Conservation (phyloP, 2,329 filamentous ascomycete species). For the Stagonosporopsis vannaccii region DNA sequence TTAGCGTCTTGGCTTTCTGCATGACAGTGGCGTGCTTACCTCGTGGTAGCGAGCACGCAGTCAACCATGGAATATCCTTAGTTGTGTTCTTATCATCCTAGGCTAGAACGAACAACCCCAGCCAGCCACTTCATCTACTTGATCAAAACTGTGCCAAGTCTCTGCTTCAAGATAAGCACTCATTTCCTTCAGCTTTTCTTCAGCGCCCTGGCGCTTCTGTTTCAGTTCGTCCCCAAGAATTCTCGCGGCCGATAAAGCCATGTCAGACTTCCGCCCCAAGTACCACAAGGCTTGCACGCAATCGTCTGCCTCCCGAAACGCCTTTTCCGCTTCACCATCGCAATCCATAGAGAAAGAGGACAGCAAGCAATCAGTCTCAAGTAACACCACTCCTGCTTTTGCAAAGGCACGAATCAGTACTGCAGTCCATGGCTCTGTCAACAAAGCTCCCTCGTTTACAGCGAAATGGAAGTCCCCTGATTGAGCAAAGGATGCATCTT, state of each 20-base stretch:
- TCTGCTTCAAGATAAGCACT: constrained; percentile 33
- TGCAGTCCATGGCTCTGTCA: constrained; percentile 68
- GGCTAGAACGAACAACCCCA: constrained; percentile 26
- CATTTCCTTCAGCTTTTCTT: constrained; percentile 35
- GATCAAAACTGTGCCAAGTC: constrained; percentile 38
- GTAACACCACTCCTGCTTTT: constrained; percentile 53
- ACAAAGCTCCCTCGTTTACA: constrained; percentile 62
- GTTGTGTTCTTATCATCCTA: not conserved
- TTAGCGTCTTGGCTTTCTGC: not conserved
- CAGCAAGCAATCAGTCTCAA: constrained; percentile 46
- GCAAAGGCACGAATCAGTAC: constrained; percentile 63
- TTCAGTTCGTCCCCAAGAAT: constrained; percentile 48
- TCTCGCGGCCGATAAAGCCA: constrained; percentile 52
- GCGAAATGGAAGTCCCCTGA: constrained; percentile 61
- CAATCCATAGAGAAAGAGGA: constrained; percentile 3
- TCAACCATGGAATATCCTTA: not conserved
- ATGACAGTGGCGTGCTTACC: not conserved
- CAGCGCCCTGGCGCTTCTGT: constrained; percentile 30
- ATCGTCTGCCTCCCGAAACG: constrained; percentile 53
- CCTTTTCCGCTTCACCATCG: constrained; percentile 28
- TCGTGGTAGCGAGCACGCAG: no score
- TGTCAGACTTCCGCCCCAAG: constrained; percentile 64
- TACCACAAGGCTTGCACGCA: constrained; percentile 64
- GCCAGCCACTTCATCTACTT: constrained; percentile 26
- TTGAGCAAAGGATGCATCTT: constrained; percentile 37